Base-by-base conservation (phyloP, 2,329 filamentous ascomycete genomes). In the Fusarium duplospermum region DNA sequence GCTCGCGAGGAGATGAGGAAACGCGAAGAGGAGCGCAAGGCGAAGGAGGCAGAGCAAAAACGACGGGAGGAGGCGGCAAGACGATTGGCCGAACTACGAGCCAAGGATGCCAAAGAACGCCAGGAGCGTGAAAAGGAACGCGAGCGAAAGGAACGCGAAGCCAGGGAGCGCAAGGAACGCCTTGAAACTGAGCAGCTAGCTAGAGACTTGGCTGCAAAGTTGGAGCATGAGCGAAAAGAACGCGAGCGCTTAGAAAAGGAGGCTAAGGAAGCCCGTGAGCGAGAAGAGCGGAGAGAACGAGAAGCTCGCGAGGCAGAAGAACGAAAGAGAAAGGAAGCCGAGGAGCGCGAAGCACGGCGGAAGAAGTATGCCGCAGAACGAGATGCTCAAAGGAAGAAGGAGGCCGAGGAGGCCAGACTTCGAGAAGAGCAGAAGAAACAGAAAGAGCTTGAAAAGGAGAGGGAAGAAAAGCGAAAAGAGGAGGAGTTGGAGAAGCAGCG, bases 1-100 rank as follows among this genome's bases (percentile, higher is more conserved):
- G 92, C 91, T 4, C 86, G 91, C 63, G 92, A 93, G 77, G 91
- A 93, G 74, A 92, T 89, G 22, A 85, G 89, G 50, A 88, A 86
- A 67, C 87, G 88, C 64, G 91, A 92, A 74, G 91, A 92, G 73
- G 90, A 93, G 72, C 89, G 90, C 13, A 91, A 87, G 77, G 84
- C 84, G 3, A 88, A 86, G 71, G 89, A 91, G 72, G 90, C 89
- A 4, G 91, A 93, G 71, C 87, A 89, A 71, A 89, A 89, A 73
- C 85, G 87, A 71, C 87, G 86, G 45, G 89, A 90, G 36, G 89
- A 90, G n/a, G 83, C 87, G 4, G 84, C 87, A 38, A 87, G 84
- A 66, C 83, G 86, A 63, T 79, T 90, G 3, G 87, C 84, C 35
- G 89, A 91, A 73, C 81, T 89, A 13, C 86, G 88, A 40, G 89